Evolutionary conservation across 345 rosid species (phyloP), one percentile per base, ranked within the genome.

Genomic region (Draba incana): DNA sequence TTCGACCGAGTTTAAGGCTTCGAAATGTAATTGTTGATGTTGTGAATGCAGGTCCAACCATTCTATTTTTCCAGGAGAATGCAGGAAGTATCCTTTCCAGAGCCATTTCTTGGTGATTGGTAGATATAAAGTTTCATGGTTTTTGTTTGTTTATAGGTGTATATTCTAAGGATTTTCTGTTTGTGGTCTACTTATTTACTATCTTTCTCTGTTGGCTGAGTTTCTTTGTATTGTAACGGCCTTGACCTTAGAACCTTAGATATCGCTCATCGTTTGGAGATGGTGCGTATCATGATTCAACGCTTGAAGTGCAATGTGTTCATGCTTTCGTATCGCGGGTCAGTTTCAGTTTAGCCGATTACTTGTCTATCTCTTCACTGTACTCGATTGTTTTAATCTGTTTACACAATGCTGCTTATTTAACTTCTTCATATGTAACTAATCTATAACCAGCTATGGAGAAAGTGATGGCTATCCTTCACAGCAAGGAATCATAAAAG

Each of bases 301-400:
- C 84, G 74, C 58, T 73, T 94, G 85, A 88, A 86, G 24, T 94
- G 97, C 83, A 94, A 94, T 72, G 96, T 94, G 10, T 94, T 94
- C 84, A 91, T 94, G 99, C 96, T 94, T 78, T 94, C 99, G 15
- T 94, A 94, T 76, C 88, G 99, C 25, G 99, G 99, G 98, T 94
- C 71, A 50, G 81, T 74, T 46, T 66, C 58, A 43, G 11, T 43
- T 77, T 2, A 57, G 61, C 53, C 72, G 28, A 5, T 67, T 33
- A 23, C 13, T 42, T 25, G 28, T 56, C 23, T 66, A 50, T 56
- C 70, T 70, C 16, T 59, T n/a, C n/a, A n/a, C n/a, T n/a, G n/a
- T n/a, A n/a, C n/a, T n/a, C n/a, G n/a, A n/a, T n/a, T n/a, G n/a
- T n/a, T n/a, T n/a, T n/a, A n/a, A n/a, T n/a, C n/a, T n/a, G n/a